Percentiles rank a stretch among this genome's conserved stretches.
These are phyloP conservation scores for Orbilia quercus DNA, from an alignment of 2,329 filamentous ascomycete genomes.

Conservation along the genomic window DNA sequence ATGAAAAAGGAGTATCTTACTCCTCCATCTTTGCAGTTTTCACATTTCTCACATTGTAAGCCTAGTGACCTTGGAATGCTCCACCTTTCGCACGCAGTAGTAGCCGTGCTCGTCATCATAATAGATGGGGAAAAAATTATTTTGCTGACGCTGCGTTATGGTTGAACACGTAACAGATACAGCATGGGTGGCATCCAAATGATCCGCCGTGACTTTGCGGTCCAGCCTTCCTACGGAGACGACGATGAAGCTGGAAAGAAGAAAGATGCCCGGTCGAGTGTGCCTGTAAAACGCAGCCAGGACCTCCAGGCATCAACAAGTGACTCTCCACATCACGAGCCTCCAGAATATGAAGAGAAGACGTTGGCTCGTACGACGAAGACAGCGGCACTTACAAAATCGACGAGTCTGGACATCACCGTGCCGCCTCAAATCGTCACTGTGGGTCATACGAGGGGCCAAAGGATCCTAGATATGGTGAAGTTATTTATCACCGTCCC, in stretches of 20 bases:
- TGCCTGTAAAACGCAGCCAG: conserved; percentile 36
- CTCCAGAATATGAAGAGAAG: conserved; percentile 50
- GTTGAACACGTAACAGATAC: conserved; percentile 48
- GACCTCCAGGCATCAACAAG: conserved; percentile 37
- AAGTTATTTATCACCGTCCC: conserved; percentile 58
- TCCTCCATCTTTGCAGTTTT: conserved; percentile 59
- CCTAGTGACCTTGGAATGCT: conserved; percentile 50
- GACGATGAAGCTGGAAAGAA: conserved; percentile 46
- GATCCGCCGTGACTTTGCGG: conserved; percentile 59
- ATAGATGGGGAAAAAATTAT: conserved; percentile 15
- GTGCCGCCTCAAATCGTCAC: conserved; percentile 20
- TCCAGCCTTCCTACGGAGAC: conserved; percentile 36
- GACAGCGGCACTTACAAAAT: conserved; percentile 25
- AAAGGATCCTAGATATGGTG: conserved; percentile 53
- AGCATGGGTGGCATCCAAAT: conserved; percentile 59
- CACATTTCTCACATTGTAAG: conserved; percentile 59
- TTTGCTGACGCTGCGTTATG: conserved; percentile 37
- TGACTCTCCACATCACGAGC: conserved; percentile 27
- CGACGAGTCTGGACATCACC: conserved; percentile 52
- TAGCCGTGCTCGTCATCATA: not conserved
- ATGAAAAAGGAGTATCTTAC: conserved; percentile 59
- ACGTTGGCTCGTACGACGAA: conserved; percentile 36
- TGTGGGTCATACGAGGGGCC: conserved; percentile 30
- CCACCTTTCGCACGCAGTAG: conserved; percentile 28
- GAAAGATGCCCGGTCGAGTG: conserved; percentile 25